A percentile compares a stretch with the other conserved stretches of the same genome.
phyloP scores from a whole-genome alignment of 2,329 filamentous ascomycete genomes.

The Xylaria digitata region DNA sequence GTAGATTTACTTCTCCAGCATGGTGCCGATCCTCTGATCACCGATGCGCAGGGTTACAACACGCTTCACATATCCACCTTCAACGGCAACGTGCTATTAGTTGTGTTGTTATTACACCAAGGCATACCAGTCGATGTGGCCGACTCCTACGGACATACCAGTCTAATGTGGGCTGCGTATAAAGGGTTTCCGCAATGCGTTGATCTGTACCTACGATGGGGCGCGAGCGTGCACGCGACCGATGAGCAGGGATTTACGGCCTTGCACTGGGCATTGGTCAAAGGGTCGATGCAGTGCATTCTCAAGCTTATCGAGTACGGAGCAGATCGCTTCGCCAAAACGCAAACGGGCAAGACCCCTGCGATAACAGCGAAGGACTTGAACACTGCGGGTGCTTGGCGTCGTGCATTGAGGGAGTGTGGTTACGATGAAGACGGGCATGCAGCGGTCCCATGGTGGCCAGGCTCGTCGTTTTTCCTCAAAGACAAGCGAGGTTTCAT shows the following conservation, averaged over 20 bases:
- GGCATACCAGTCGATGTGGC: conserved; percentile 93
- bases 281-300: conserved; percentile 88
- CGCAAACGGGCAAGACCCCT: conserved; percentile 89
- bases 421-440: conserved; percentile 86
- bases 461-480: conserved; percentile 75
- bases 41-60: conserved; percentile 96
- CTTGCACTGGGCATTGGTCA: conserved; percentile 95
- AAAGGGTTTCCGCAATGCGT: conserved; percentile 95
- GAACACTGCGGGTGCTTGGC: conserved; percentile 85
- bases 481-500: conserved; percentile 83
- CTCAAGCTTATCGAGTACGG: conserved; percentile 97
- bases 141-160: conserved; percentile 91
- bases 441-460: conserved; percentile 75
- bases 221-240: conserved; percentile 87
- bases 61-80: conserved; percentile 97
- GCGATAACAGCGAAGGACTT: conserved; percentile 87
- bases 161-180: conserved; percentile 98
- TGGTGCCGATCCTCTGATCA: conserved; percentile 91
- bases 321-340: conserved; percentile 90
- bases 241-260: conserved; percentile 96
- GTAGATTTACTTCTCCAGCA: conserved; percentile 91
- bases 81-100: conserved; percentile 91
- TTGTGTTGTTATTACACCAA: conserved; percentile 91
- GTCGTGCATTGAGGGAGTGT: conserved; percentile 82
- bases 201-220: conserved; percentile 92